These are phyloP conservation scores for Citrus hindsii DNA, from an alignment of 345 rosid genomes.

Conservation along the genomic window DNA sequence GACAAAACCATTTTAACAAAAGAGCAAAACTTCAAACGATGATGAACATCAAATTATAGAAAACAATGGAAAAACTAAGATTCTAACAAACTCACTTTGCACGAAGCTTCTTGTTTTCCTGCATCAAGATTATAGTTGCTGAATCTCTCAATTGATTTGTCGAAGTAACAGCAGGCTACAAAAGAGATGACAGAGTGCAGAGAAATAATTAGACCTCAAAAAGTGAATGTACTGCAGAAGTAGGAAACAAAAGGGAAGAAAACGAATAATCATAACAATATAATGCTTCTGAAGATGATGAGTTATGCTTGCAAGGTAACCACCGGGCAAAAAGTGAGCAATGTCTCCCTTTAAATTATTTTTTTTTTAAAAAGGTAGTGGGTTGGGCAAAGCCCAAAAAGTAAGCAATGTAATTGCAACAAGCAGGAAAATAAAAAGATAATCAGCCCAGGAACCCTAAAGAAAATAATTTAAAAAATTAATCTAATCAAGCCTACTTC, in stretches of 20 bases:
- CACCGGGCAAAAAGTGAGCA: neutral
- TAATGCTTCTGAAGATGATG: neutral
- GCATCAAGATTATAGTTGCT: slow-evolving; percentile 46
- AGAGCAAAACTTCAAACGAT: neutral
- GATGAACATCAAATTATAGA: neutral
- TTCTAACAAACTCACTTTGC: slow-evolving; percentile 47
- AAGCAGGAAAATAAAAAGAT: neutral
- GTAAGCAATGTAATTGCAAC: neutral
- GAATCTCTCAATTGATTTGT: slow-evolving; percentile 24
- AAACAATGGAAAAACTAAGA: neutral
- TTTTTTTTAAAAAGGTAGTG: no score
- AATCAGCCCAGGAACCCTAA: neutral
- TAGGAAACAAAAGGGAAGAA: neutral
- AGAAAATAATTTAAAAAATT: no score
- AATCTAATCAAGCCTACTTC: neutral
- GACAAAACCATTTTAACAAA: neutral
- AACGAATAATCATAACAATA: neutral
- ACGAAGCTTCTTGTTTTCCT: slow-evolving; percentile 60
- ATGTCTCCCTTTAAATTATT: no score
- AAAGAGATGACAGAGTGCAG: neutral
- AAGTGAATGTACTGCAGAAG: neutral
- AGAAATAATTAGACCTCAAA: neutral
- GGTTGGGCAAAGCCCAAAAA: neutral
- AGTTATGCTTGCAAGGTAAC: neutral
- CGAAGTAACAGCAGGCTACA: slow-evolving; percentile 25